Percentiles rank a stretch among this genome's conserved stretches.
Conservation (phyloP, 495 filamentous ascomycete genomes). For the Entonaema liquescens region DNA sequence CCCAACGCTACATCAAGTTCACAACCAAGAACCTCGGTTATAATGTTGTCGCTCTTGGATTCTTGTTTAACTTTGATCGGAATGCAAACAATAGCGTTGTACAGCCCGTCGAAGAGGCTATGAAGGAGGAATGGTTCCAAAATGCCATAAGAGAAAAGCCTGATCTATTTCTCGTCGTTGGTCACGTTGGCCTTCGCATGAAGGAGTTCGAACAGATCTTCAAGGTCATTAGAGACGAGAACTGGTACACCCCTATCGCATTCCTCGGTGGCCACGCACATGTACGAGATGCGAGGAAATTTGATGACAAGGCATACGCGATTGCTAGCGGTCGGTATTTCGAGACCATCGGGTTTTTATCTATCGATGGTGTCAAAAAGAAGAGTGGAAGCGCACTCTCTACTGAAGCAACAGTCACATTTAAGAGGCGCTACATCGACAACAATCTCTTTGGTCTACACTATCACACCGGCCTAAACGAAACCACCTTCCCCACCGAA, state of each 20-base stretch:
- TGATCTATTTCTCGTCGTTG: slow-evolving; percentile 87
- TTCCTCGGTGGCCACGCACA: slow-evolving; percentile 96
- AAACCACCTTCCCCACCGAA: slow-evolving; percentile 76
- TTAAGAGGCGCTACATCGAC: slow-evolving; percentile 88
- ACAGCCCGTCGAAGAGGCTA: slow-evolving; percentile 75
- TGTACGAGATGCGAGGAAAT: slow-evolving; percentile 83
- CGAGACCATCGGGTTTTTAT: slow-evolving; percentile 97
- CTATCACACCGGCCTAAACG: slow-evolving; percentile 79
- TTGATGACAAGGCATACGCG: slow-evolving; percentile 81
- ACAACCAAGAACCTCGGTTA: slow-evolving; percentile 86
- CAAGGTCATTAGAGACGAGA: slow-evolving; percentile 76
- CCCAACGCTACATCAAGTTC: slow-evolving; percentile 85
- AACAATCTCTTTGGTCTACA: slow-evolving; percentile 89
- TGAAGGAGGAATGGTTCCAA: slow-evolving; percentile 90
- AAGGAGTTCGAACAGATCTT: slow-evolving; percentile 80
- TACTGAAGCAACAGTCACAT: slow-evolving; percentile 58
- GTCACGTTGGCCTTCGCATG: slow-evolving; percentile 85
- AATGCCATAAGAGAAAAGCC: slow-evolving; percentile 83
- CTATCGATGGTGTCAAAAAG: slow-evolving; percentile 73
- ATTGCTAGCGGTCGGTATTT: slow-evolving; percentile 94
- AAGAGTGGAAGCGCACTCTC: slow-evolving; percentile 33
- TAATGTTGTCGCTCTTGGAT: slow-evolving; percentile 87
- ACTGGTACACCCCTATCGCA: slow-evolving; percentile 84
- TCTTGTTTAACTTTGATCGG: slow-evolving; percentile 90
- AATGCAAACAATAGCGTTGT: slow-evolving; percentile 91